phyloP scores from a whole-genome alignment of 2,329 filamentous ascomycete genomes.

The Hypoxylon sp. region DNA sequence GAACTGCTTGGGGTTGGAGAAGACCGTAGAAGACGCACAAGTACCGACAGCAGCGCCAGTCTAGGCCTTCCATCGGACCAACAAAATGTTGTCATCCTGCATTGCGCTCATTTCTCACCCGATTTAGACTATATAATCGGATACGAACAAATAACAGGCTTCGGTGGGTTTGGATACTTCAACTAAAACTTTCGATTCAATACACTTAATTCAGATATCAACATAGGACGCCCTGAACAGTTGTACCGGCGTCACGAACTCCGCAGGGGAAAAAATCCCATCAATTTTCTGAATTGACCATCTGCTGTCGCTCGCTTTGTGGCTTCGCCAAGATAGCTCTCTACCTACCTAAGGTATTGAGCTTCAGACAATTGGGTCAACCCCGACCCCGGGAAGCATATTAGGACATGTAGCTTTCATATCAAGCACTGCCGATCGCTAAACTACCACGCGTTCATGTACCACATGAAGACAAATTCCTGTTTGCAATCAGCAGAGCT shows the following conservation, averaged over 20 bases:
- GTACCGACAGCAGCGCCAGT: slow-evolving; percentile 16
- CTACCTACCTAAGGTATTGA: background rate
- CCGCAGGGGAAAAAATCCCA: slow-evolving; percentile 2
- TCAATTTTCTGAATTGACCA: slow-evolving; percentile 16
- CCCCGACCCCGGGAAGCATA: slow-evolving; percentile 6
- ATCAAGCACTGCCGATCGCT: slow-evolving; percentile 13
- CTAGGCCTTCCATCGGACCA: slow-evolving; percentile 11
- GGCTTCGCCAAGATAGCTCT: slow-evolving; percentile 1
- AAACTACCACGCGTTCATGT: slow-evolving; percentile 24
- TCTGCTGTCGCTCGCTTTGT: slow-evolving; percentile 5
- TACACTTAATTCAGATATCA: background rate
- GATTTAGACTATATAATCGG: background rate
- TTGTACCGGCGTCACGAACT: slow-evolving; percentile 12
- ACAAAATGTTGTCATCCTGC: slow-evolving; percentile 16
- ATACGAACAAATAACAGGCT: slow-evolving; percentile 6
- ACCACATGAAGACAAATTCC: slow-evolving; percentile 28
- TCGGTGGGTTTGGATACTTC: background rate
- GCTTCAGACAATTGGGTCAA: background rate
- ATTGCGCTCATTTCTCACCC: background rate
- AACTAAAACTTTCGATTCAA: slow-evolving; percentile 6
- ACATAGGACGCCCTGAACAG: slow-evolving; percentile 20
- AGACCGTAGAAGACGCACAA: slow-evolving; percentile 11
- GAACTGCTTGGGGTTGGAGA: slow-evolving; percentile 13
- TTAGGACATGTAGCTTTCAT: slow-evolving; percentile 19
- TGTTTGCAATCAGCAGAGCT: slow-evolving; percentile 25